Evolutionary conservation across 2,329 filamentous ascomycete species (phyloP).

Genomic region (Leptodontidium sp.): DNA sequence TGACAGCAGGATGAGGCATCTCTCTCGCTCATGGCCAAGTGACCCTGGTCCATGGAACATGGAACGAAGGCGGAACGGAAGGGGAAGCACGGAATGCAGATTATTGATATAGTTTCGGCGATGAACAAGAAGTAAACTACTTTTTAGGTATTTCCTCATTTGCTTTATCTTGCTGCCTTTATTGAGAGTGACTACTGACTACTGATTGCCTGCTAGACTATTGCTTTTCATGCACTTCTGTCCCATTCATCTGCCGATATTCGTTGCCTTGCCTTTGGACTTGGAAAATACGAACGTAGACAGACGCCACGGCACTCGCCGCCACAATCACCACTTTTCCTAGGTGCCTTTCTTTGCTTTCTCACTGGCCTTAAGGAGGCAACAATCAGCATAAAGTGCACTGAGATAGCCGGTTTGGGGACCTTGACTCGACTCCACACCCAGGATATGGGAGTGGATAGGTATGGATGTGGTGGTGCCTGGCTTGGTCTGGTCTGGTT

Average conservation of each 20-base stretch:
- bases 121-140: background rate
- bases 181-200: background rate
- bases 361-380: background rate
- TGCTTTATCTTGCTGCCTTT: background rate
- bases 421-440: slow-evolving; percentile 14
- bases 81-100: background rate
- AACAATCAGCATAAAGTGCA: slow-evolving; percentile 17
- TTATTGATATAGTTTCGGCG: background rate
- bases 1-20: slow-evolving; percentile 1
- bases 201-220: background rate
- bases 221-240: slow-evolving; percentile 18
- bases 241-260: background rate
- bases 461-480: background rate
- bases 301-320: slow-evolving; percentile 3
- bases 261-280: background rate
- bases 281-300: too few relatives aligned
- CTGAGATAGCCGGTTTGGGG: slow-evolving; percentile 7
- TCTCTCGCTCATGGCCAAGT: background rate
- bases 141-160: background rate
- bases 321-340: background rate
- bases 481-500: background rate
- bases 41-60: background rate
- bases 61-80: background rate
- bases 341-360: background rate
- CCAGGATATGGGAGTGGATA: background rate